phyloP scores from a whole-genome alignment of 768 basidiomycete genomes.

The Rhodosporidiobolus sp. region DNA sequence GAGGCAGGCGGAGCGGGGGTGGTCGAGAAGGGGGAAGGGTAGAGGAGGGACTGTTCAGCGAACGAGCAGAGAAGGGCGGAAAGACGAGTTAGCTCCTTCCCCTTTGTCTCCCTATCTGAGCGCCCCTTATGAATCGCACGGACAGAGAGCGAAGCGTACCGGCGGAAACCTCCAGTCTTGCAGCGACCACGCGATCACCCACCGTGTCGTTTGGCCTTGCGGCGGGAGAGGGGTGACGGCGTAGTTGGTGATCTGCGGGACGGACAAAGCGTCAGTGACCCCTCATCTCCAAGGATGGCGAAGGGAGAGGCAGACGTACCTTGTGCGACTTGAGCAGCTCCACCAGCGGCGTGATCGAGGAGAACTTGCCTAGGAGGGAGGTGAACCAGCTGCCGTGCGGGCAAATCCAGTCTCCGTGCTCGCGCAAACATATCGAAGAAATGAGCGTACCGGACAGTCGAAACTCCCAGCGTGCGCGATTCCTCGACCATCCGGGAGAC shows the following conservation, averaged over 20 bases:
- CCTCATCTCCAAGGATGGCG: not conserved
- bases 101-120: too few species aligned
- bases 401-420: not conserved
- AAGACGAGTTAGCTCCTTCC: too few species aligned
- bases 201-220: conserved; percentile 85
- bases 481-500: conserved; percentile 74
- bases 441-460: conserved; percentile 59
- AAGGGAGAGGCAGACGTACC: conserved; percentile 47
- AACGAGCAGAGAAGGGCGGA: conserved; percentile 52
- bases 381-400: conserved; percentile 72
- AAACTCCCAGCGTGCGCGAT: conserved; percentile 56
- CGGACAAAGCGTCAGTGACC: not conserved
- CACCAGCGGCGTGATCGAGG: conserved; percentile 66
- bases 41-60: conserved; percentile 60
- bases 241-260: conserved; percentile 73
- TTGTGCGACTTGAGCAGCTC: conserved; percentile 55
- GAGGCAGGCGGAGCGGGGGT: not conserved
- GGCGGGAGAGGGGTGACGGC: conserved; percentile 69
- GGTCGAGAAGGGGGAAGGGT: conserved; percentile 42
- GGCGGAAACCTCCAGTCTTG: conserved; percentile 66
- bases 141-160: conserved; percentile 58
- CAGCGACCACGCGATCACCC: conserved; percentile 87
- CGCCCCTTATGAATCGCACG: not conserved
- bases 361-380: conserved; percentile 82
- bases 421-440: not conserved